Evolutionary conservation across 371 early-diverging fungal genomes (phyloP).

Genomic region (Fennellomyces sp.): DNA sequence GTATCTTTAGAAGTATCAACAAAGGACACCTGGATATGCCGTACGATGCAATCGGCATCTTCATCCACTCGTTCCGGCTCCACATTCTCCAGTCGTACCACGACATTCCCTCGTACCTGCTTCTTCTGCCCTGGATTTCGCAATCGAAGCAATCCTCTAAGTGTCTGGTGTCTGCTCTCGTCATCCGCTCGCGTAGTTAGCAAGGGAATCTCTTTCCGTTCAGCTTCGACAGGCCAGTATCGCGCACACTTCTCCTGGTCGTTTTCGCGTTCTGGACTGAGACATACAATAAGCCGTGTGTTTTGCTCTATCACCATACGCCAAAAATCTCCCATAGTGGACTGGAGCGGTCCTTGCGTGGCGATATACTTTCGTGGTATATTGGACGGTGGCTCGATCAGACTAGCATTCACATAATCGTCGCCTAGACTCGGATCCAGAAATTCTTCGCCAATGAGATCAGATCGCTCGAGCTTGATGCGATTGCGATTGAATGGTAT

Average conservation of each 20-base stretch:
- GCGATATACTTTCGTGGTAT: slow-evolving; percentile 72
- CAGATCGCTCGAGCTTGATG: slow-evolving; percentile 30
- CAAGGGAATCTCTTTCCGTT: slow-evolving; percentile 8
- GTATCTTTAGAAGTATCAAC: not conserved
- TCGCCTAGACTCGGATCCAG: slow-evolving; percentile 15
- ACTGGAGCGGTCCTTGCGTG: slow-evolving; percentile 86
- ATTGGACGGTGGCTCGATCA: slow-evolving; percentile 48
- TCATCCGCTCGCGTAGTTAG: not conserved
- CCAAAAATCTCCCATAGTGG: slow-evolving; percentile 90
- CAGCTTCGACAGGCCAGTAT: slow-evolving; percentile 70
- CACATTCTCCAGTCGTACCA: not conserved
- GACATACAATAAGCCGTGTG: slow-evolving; percentile 79
- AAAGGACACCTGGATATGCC: slow-evolving; percentile 13
- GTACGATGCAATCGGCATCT: slow-evolving; percentile 16
- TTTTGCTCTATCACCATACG: slow-evolving; percentile 83
- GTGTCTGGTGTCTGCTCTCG: not conserved
- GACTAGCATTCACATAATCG: slow-evolving; percentile 88
- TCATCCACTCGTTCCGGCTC: slow-evolving; percentile 14
- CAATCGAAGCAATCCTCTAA: not conserved
- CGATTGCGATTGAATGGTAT: slow-evolving; percentile 63
- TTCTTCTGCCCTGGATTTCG: not conserved
- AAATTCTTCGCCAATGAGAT: slow-evolving; percentile 5
- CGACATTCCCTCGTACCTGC: not conserved
- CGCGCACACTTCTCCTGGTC: slow-evolving; percentile 71
- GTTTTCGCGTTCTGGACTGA: slow-evolving; percentile 78